Percentiles rank a stretch among this genome's conserved stretches.
Evolutionary conservation across 768 basidiomycete genomes (phyloP).

Genomic region (Terana coerulea): DNA sequence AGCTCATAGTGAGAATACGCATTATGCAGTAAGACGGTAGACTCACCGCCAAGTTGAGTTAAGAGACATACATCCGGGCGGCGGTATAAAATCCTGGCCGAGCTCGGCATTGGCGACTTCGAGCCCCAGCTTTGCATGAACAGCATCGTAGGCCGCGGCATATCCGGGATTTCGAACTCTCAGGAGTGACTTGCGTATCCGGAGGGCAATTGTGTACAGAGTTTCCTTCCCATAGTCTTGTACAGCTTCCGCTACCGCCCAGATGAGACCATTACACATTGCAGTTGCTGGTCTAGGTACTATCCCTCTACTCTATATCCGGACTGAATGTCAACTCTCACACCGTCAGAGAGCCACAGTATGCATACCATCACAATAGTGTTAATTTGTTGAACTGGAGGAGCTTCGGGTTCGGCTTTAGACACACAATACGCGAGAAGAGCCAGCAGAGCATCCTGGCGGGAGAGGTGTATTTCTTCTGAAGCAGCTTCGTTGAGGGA

Average conservation of each 20-base stretch:
- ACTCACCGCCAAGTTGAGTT: constrained; percentile 14
- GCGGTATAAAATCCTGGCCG: constrained; percentile 1
- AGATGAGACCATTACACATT: constrained; percentile 6
- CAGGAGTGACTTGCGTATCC: constrained; percentile 7
- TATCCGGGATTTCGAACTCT: constrained; percentile 5
- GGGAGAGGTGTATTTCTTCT: too few species aligned
- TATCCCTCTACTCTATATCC: constrained; percentile 8
- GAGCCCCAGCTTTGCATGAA: background rate
- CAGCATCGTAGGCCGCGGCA: constrained; percentile 9
- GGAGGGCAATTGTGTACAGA: constrained; percentile 1
- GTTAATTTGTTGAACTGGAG: constrained; percentile 5
- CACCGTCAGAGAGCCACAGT: background rate
- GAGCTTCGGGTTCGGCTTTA: constrained; percentile 1
- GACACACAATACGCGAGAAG: constrained; percentile 10
- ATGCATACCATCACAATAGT: constrained; percentile 9
- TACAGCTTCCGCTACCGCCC: constrained; percentile 9
- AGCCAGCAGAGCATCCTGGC: constrained; percentile 12
- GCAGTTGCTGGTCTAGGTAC: background rate
- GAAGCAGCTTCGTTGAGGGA: too few species aligned
- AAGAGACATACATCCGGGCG: constrained; percentile 1
- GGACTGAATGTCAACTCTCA: too few species aligned
- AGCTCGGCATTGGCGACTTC: background rate
- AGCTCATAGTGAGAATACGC: background rate
- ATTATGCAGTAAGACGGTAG: background rate
- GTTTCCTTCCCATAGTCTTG: constrained; percentile 6